Base-by-base conservation (phyloP, 768 basidiomycete species). In the Pulveroboletus sp. region DNA sequence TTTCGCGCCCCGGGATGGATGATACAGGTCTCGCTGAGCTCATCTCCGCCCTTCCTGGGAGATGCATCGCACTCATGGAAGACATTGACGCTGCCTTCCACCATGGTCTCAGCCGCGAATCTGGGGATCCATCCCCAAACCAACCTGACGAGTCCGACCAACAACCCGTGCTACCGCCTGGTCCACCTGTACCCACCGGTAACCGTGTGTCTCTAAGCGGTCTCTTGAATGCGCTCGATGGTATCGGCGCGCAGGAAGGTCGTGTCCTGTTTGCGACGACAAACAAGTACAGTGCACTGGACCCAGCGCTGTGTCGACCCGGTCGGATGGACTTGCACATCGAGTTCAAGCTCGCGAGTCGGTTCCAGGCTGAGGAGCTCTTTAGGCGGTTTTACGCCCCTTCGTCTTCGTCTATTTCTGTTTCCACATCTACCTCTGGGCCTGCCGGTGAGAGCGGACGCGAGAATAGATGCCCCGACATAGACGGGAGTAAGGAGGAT, bases 311-410 rank as follows among this genome's bases (percentile, higher is more conserved):
- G 22, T 79, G 77, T 58, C 81, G 89, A 36, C 84, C 88, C 1
- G 89, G 89, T 22, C 81, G 89, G 12, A 83, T 91, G 81, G 88
- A 91, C 61, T 61, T 89, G 17, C 85, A 88, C 56, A 70, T 91
- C 49, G 82, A 89, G 61, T 90, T 89, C 69, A 79, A 78, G 59
- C 73, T 82, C n/a, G 84, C 89, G 13, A 86, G 82, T 61, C 75
- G 70, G 50, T 80, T 76, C 67, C 88, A 90, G 56, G 83, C 82
- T 3, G 66, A 67, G 30, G 80, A 83, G 58, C 70, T 91, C 7
- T 91, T 81, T 65, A 76, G 70, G 27, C 73, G 77, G 47, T 91
- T 91, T 70, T 91, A 83, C 61, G 68, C 81, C 14, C 81, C 81
- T 14, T 46, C 52, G 6, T 34, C 36, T 12, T 20, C 45, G 3